phyloP scores from a whole-genome alignment of 805 yeast species.

The Pichia scutulata region DNA sequence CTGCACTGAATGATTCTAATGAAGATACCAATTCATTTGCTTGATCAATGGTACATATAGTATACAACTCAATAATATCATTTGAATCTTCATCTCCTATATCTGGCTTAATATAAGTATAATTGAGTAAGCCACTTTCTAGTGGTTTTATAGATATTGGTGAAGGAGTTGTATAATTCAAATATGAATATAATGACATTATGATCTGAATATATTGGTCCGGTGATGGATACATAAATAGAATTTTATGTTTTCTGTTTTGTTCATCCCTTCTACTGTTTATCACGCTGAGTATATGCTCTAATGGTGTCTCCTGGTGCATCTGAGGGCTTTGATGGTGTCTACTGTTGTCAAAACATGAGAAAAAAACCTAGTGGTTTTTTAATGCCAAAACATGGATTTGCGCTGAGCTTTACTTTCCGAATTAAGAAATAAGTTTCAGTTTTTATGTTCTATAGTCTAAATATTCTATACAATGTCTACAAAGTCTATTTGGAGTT shows the following conservation, averaged over 20 bases:
- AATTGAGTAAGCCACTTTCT: constrained; percentile 1
- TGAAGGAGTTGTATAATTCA: not conserved
- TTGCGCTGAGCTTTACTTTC: not conserved
- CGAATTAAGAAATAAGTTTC: not conserved
- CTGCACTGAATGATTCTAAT: not conserved
- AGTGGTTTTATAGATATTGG: not conserved
- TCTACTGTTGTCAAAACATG: not conserved
- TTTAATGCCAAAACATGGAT: not conserved
- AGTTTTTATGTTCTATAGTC: no score
- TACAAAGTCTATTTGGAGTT: constrained; percentile 19
- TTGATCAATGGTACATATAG: not conserved
- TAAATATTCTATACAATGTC: not conserved
- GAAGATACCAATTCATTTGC: not conserved
- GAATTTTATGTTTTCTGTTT: not conserved
- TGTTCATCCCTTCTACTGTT: not conserved
- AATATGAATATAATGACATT: not conserved
- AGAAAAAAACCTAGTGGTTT: not conserved
- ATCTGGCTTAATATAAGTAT: not conserved
- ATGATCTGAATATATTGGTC: not conserved
- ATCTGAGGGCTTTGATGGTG: not conserved
- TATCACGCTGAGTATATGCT: not conserved
- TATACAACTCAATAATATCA: constrained; percentile 3
- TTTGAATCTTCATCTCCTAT: not conserved
- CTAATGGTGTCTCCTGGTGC: not conserved
- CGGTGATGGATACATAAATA: not conserved